These are phyloP conservation scores for Podochytrium sp. DNA, from an alignment of 192 early-diverging fungal species.

Conservation along the genomic window DNA sequence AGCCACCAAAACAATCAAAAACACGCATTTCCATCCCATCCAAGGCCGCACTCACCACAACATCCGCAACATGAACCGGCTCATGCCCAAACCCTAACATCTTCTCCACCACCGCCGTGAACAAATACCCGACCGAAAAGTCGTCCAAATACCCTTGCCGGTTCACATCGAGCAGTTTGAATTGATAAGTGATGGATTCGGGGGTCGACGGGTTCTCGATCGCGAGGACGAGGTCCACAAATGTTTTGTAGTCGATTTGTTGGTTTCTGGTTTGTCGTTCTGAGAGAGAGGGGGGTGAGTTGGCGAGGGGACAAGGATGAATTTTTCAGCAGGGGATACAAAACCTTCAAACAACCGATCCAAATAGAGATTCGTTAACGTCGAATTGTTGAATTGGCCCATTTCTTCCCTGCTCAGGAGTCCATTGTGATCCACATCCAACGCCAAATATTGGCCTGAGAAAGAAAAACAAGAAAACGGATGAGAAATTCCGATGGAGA, in stretches of 20 bases:
- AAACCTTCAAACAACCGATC: conserved; percentile 56
- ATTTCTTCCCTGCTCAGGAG: conserved; percentile 52
- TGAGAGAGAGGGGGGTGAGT: not conserved
- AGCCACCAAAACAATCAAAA: not conserved
- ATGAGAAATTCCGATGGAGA: too few species aligned
- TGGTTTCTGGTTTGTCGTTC: conserved; percentile 49
- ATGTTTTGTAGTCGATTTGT: conserved; percentile 54
- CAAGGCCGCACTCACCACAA: conserved; percentile 46
- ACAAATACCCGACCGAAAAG: conserved; percentile 44
- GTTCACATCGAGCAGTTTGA: conserved; percentile 53
- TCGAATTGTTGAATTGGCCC: conserved; percentile 43
- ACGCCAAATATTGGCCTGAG: conserved; percentile 49
- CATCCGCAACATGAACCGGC: conserved; percentile 41
- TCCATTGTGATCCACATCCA: conserved; percentile 56
- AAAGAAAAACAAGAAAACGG: not conserved
- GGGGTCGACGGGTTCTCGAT: conserved; percentile 52
- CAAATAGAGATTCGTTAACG: conserved; percentile 51
- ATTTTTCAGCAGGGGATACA: not conserved
- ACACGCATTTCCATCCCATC: not conserved
- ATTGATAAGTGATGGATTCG: conserved; percentile 51
- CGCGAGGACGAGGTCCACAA: conserved; percentile 59
- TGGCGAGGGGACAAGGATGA: not conserved
- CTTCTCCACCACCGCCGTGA: conserved; percentile 51
- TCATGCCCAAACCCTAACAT: conserved; percentile 50
- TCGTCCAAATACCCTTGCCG: conserved; percentile 53